Evolutionary conservation across 257 asterid genomes (phyloP).

Genomic region (Capsicum rhomboideum): DNA sequence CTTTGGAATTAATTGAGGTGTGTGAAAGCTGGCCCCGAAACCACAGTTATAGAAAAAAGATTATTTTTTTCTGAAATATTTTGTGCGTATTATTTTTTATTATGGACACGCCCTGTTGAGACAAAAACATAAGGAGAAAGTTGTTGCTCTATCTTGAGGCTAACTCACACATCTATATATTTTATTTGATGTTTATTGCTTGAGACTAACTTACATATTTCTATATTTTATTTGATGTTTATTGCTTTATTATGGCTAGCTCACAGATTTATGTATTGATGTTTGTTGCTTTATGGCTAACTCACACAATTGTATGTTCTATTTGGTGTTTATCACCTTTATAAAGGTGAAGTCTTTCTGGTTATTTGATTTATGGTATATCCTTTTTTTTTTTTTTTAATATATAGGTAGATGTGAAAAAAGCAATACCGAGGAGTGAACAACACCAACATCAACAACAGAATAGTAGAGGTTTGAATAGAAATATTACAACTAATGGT

Average conservation of each 20-base stretch:
- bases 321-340: too few species aligned
- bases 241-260: too few species aligned
- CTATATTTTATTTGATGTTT: too few species aligned
- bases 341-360: background rate
- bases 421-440: slow-evolving; percentile 84
- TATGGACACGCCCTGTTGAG: background rate
- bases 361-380: slow-evolving; percentile 5
- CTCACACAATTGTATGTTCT: too few species aligned
- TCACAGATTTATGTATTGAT: too few species aligned
- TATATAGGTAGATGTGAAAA: slow-evolving; percentile 83
- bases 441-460: slow-evolving; percentile 45
- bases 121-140: background rate
- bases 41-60: too few species aligned
- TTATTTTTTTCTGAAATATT: background rate
- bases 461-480: slow-evolving; percentile 33
- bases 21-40: too few species aligned
- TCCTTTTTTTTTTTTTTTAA: background rate
- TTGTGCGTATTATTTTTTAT: background rate
- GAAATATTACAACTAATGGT: slow-evolving; percentile 35
- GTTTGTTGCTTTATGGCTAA: too few species aligned
- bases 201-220: too few species aligned
- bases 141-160: background rate
- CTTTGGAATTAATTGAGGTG: too few species aligned
- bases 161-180: too few species aligned
- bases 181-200: too few species aligned